These are phyloP conservation scores for Angophora floribunda DNA, from an alignment of 345 rosid genomes.

Conservation along the genomic window DNA sequence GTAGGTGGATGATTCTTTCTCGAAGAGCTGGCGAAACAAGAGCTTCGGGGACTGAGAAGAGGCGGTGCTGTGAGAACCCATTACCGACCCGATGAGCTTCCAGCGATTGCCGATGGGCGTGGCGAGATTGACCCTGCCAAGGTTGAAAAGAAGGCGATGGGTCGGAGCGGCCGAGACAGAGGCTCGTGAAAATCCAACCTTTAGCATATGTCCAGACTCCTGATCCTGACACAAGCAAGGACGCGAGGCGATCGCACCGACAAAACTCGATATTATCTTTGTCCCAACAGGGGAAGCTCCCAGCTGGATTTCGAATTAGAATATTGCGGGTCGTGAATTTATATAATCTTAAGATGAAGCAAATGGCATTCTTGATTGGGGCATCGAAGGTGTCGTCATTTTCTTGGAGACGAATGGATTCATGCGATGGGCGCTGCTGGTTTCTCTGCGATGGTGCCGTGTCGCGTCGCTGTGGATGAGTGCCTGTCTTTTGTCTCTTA, in stretches of 20 bases:
- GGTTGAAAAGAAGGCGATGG: background rate
- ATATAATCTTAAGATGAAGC: background rate
- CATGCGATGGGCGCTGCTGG: background rate
- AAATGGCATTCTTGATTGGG: background rate
- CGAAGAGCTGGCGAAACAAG: constrained; percentile 83
- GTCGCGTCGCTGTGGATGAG: background rate
- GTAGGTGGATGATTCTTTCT: constrained; percentile 82
- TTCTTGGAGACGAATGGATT: background rate
- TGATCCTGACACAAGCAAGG: background rate
- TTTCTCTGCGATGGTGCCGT: background rate
- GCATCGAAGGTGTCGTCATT: background rate
- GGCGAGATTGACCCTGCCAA: background rate
- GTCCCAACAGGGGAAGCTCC: no score
- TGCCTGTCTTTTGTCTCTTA: background rate
- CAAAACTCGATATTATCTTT: no score
- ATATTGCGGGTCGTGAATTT: background rate
- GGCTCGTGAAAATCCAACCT: background rate
- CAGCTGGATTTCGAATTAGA: background rate
- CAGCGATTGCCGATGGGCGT: background rate
- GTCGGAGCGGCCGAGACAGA: background rate
- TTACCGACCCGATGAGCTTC: constrained; percentile 3
- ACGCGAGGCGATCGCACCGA: background rate
- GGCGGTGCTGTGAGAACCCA: constrained; percentile 7
- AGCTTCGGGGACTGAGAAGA: constrained; percentile 32
- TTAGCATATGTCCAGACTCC: background rate